phyloP scores from a whole-genome alignment of 2,329 filamentous ascomycete species.

The Aspergillus fructus region DNA sequence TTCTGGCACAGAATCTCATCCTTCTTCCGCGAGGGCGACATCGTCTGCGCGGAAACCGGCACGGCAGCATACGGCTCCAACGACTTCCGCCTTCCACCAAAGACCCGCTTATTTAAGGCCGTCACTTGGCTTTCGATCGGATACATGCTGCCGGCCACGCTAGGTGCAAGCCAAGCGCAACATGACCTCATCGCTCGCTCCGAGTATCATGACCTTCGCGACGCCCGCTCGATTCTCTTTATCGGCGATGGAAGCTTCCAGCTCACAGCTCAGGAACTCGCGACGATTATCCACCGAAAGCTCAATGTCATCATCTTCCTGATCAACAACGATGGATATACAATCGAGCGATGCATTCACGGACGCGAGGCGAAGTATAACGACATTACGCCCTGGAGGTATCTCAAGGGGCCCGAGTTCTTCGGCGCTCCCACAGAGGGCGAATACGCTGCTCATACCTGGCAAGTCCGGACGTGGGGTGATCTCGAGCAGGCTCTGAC shows the following conservation, averaged over 20 bases:
- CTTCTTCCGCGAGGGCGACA: conserved; percentile 54
- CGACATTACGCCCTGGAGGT: conserved; percentile 54
- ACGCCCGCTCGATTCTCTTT: conserved; percentile 54
- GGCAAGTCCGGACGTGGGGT: conserved; percentile 44
- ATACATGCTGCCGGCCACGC: conserved; percentile 59
- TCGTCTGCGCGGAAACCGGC: conserved; percentile 59
- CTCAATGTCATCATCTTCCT: conserved; percentile 53
- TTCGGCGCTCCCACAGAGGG: conserved; percentile 44
- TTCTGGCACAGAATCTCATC: conserved; percentile 50
- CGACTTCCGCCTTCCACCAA: conserved; percentile 50
- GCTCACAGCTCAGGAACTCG: conserved; percentile 66
- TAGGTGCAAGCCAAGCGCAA: conserved; percentile 56
- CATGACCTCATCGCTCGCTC: conserved; percentile 22
- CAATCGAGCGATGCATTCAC: conserved; percentile 59
- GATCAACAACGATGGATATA: conserved; percentile 62
- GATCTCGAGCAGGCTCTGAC: conserved; percentile 45
- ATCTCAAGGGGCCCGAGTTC: conserved; percentile 50
- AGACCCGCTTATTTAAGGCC: conserved; percentile 50
- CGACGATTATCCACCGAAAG: conserved; percentile 59
- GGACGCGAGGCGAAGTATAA: conserved; percentile 56
- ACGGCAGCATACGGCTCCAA: conserved; percentile 57
- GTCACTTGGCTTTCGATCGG: conserved; percentile 62
- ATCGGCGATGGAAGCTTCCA: conserved; percentile 66
- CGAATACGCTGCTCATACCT: conserved; percentile 39
- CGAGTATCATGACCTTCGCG: conserved; percentile 18